Conservation (phyloP, 1,284 basidiomycete genomes). For the Puccinia coronata region DNA sequence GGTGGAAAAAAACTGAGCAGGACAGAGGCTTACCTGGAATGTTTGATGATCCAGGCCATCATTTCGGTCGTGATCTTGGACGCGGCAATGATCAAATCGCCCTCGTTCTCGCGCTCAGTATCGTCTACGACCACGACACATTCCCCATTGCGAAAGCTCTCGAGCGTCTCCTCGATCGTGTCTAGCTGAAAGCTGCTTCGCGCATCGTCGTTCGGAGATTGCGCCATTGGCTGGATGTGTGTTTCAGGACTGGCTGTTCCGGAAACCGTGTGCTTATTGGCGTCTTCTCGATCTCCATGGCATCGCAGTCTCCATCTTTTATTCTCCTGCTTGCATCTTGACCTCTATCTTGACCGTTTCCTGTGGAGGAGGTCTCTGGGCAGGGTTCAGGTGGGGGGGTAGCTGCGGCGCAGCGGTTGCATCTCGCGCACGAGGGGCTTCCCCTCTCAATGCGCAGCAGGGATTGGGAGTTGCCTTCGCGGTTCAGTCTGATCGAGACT, state of each 20-base stretch:
- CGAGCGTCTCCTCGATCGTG: conserved; percentile 74
- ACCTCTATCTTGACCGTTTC: too few species aligned
- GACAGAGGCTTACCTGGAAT: conserved; percentile 71
- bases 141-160: conserved; percentile 76
- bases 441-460: too few species aligned
- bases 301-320: too few species aligned
- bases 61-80: conserved; percentile 82
- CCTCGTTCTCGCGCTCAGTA: conserved; percentile 88
- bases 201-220: not conserved
- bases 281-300: too few species aligned
- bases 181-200: conserved; percentile 63
- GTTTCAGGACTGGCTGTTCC: not conserved
- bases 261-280: too few species aligned
- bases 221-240: not conserved
- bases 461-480: too few species aligned
- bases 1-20: not conserved
- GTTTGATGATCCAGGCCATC: conserved; percentile 99
- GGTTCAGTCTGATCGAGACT: too few species aligned
- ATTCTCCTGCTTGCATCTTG: too few species aligned
- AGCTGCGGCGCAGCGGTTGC: too few species aligned
- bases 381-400: too few species aligned
- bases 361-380: too few species aligned
- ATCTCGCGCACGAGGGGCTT: too few species aligned
- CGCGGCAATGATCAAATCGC: conserved; percentile 84
- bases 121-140: conserved; percentile 96